phyloP scores from a whole-genome alignment of 2,329 filamentous ascomycete genomes.

The Penicillium hordei region DNA sequence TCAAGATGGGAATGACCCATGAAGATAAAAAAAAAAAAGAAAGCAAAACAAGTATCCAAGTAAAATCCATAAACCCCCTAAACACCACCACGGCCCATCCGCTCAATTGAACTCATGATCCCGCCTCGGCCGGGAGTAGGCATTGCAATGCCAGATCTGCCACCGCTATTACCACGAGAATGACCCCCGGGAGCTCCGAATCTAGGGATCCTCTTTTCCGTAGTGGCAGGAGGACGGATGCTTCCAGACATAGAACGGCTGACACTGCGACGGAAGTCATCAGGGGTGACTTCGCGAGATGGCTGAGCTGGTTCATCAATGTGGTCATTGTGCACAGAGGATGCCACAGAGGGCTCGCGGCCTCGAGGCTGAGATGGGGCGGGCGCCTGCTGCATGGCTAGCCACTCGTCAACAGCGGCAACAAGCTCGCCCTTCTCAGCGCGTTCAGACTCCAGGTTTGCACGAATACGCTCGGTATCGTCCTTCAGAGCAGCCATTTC shows the following conservation, averaged over 20 bases:
- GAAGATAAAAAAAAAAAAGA: background rate
- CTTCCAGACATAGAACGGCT: constrained; percentile 32
- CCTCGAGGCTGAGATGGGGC: constrained; percentile 10
- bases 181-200: constrained; percentile 34
- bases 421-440: constrained; percentile 50
- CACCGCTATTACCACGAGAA: constrained; percentile 38
- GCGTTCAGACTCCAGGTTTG: constrained; percentile 57
- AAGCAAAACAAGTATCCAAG: background rate
- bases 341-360: constrained; percentile 22
- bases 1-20: background rate
- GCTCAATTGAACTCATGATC: constrained; percentile 82
- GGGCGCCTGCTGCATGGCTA: constrained; percentile 41
- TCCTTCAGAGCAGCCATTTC: constrained; percentile 68
- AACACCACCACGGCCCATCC: constrained; percentile 65
- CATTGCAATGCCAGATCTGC: constrained; percentile 39
- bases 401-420: constrained; percentile 49
- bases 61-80: constrained; percentile 10
- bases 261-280: constrained; percentile 27
- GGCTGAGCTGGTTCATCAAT: constrained; percentile 15
- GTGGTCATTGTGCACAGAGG: constrained; percentile 8
- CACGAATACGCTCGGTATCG: constrained; percentile 65
- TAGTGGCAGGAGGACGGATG: constrained; percentile 33
- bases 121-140: constrained; percentile 53
- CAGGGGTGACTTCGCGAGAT: constrained; percentile 16
- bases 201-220: constrained; percentile 34